phyloP scores from a whole-genome alignment of 495 filamentous ascomycete genomes.

The Letharia columbiana region DNA sequence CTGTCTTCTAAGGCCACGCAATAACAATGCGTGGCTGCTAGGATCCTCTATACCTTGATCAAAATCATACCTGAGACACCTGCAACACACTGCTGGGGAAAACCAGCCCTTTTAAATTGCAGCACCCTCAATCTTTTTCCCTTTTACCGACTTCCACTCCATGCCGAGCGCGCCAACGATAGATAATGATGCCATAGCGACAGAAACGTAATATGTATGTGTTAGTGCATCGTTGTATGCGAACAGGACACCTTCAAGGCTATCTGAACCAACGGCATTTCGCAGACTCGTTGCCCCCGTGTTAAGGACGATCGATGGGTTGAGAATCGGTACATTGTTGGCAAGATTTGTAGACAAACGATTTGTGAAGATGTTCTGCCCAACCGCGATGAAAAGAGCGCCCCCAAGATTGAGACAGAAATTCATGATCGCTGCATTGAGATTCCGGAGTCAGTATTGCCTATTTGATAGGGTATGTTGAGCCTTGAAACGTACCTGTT shows the following conservation, averaged over 20 bases:
- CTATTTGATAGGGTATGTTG: not conserved
- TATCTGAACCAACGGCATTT: slow-evolving; percentile 28
- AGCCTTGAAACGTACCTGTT: slow-evolving; percentile 33
- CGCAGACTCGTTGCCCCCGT: slow-evolving; percentile 64
- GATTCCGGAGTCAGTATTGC: not conserved
- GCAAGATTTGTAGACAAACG: slow-evolving; percentile 51
- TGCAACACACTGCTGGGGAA: not conserved
- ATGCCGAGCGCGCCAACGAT: slow-evolving; percentile 53
- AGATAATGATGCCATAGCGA: slow-evolving; percentile 53
- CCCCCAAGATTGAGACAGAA: slow-evolving; percentile 68
- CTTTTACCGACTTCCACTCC: slow-evolving; percentile 80
- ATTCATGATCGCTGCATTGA: slow-evolving; percentile 39
- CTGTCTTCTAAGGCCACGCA: not conserved
- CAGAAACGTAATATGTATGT: slow-evolving; percentile 58
- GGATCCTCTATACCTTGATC: not conserved
- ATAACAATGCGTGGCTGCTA: not conserved
- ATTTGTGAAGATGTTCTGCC: slow-evolving; percentile 71
- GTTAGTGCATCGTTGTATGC: slow-evolving; percentile 68
- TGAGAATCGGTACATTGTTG: slow-evolving; percentile 40
- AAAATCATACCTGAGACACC: not conserved
- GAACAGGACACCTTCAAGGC: slow-evolving; percentile 46
- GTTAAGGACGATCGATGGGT: slow-evolving; percentile 42
- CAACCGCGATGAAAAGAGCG: slow-evolving; percentile 65
- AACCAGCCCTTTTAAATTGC: not conserved
- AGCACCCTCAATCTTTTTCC: slow-evolving; percentile 46